Percentiles rank a stretch among this genome's conserved stretches.
These are phyloP conservation scores for Cenchrus fungigraminus DNA, from an alignment of 176 grass and related monocot genomes.

Conservation along the genomic window DNA sequence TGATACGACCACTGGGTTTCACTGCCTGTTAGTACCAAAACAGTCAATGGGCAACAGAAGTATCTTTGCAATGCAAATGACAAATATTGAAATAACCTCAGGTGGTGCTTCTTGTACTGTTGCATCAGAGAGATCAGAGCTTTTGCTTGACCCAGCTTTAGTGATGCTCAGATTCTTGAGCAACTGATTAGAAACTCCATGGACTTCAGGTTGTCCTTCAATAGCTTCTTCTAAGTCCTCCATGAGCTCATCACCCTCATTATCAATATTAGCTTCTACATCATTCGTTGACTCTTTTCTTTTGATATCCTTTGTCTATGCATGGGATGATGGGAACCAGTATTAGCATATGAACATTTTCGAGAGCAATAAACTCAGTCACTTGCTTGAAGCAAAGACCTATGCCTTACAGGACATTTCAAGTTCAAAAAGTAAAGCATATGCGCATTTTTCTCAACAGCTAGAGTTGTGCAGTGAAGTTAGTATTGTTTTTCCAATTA, in stretches of 20 bases:
- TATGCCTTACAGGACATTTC: background rate
- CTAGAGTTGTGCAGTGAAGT: background rate
- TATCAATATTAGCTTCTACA: conserved; percentile 46
- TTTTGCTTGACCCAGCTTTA: conserved; percentile 56
- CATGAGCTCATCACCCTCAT: conserved; percentile 73
- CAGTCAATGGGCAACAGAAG: conserved; percentile 34
- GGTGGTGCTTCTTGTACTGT: conserved; percentile 46
- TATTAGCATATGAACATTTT: conserved; percentile 23
- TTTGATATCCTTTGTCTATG: conserved; percentile 72
- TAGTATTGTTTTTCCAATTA: background rate
- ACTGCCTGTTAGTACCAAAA: conserved; percentile 57
- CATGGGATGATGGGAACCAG: conserved; percentile 37
- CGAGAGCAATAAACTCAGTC: background rate
- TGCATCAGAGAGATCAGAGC: conserved; percentile 58
- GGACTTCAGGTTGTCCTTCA: conserved; percentile 48
- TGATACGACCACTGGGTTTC: conserved; percentile 91
- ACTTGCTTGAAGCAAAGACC: conserved; percentile 8
- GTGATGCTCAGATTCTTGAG: conserved; percentile 67
- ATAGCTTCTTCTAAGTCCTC: conserved; percentile 58
- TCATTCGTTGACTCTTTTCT: conserved; percentile 64
- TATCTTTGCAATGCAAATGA: conserved; percentile 25
- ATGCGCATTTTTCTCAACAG: conserved; percentile 20
- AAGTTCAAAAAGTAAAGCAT: background rate
- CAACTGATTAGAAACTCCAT: conserved; percentile 82
- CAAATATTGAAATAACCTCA: conserved; percentile 61